These are phyloP conservation scores for Arachis hypogaea DNA, from an alignment of 306 rosid genomes.

Conservation along the genomic window DNA sequence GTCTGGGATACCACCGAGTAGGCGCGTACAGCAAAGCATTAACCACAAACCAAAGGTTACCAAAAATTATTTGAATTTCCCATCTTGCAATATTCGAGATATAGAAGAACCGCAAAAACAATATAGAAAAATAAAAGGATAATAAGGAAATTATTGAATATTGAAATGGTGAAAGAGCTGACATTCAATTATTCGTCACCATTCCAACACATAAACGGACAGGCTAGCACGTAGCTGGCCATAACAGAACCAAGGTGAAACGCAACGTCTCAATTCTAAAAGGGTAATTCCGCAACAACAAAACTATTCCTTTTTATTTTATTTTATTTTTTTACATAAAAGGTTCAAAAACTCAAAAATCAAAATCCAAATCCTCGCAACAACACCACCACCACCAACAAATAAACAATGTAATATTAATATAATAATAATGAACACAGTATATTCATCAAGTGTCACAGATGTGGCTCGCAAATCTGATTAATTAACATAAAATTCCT, in stretches of 20 bases:
- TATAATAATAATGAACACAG: background rate
- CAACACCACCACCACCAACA: too few species aligned
- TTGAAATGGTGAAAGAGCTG: background rate
- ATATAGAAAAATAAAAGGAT: background rate
- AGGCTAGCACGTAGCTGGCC: constrained; percentile 26
- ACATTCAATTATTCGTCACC: constrained; percentile 31
- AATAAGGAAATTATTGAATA: background rate
- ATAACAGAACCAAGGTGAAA: background rate
- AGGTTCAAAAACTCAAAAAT: background rate
- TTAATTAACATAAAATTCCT: constrained; percentile 29
- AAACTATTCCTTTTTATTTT: background rate
- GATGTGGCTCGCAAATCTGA: constrained; percentile 23
- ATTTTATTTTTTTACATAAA: background rate
- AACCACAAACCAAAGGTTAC: background rate
- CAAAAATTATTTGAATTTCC: background rate
- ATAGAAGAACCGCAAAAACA: background rate
- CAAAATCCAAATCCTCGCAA: background rate
- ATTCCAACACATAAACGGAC: constrained; percentile 15
- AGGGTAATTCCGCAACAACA: background rate
- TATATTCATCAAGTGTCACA: constrained; percentile 32
- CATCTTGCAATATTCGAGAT: background rate
- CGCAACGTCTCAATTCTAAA: background rate
- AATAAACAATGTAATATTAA: too few species aligned
- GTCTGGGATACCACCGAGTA: background rate
- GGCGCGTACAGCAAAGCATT: constrained; percentile 17